Conservation (phyloP, 768 basidiomycete genomes). For the Leccinum subgranulosum region DNA sequence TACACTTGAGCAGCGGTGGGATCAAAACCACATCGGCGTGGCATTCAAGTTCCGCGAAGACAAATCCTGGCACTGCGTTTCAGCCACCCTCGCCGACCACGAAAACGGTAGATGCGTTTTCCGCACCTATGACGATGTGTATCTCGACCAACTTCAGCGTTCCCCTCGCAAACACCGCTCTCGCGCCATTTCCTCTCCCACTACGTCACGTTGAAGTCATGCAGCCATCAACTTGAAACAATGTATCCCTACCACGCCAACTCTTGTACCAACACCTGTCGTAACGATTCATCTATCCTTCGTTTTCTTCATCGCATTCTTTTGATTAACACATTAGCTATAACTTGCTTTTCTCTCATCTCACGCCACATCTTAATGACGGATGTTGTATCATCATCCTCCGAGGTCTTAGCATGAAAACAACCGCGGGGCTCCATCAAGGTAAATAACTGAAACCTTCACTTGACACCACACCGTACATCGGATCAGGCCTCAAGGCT, state of each 20-base stretch:
- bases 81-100: slow-evolving; percentile 57
- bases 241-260: slow-evolving; percentile 13
- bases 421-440: background rate
- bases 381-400: slow-evolving; percentile 9
- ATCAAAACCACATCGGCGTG: slow-evolving; percentile 37
- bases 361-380: slow-evolving; percentile 9
- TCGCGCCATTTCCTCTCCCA: slow-evolving; percentile 22
- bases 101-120: slow-evolving; percentile 47
- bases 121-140: slow-evolving; percentile 60
- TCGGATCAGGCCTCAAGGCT: slow-evolving; percentile 1
- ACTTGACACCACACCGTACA: background rate
- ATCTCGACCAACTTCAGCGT: slow-evolving; percentile 45
- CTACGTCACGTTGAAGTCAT: slow-evolving; percentile 19
- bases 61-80: slow-evolving; percentile 59
- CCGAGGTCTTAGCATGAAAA: slow-evolving; percentile 1
- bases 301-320: slow-evolving; percentile 4
- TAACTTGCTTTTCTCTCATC: background rate
- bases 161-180: slow-evolving; percentile 37
- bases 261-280: slow-evolving; percentile 15
- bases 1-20: slow-evolving; percentile 30
- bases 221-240: slow-evolving; percentile 7
- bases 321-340: slow-evolving; percentile 14
- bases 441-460: background rate
- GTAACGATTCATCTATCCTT: slow-evolving; percentile 1
- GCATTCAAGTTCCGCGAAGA: slow-evolving; percentile 54